Evolutionary conservation across 441 rosid species (phyloP), one percentile per base, ranked within the genome.

Genomic region (Codiaeum variegatum): DNA sequence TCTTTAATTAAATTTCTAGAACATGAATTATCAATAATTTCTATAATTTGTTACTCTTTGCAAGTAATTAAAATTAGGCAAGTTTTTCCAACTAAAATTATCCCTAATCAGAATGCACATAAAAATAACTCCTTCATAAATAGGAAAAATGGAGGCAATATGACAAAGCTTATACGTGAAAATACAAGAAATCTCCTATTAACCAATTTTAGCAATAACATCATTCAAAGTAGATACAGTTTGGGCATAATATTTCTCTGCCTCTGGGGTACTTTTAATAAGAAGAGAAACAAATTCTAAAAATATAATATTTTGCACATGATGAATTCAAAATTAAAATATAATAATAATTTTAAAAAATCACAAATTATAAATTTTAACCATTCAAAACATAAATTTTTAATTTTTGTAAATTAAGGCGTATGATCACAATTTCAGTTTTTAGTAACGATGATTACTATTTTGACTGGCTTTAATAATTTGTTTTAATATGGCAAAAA

Each of bases 121-220:
- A 34, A n/a, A 34, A n/a, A n/a, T 15, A 1, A 8, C 12, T 16
- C 24, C 23, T 66, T 47, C 23, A 46, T 24, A 3, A 19, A 47
- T 10, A 66, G 6, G 29, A 26, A 70, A 42, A 24, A 70, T 40
- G 42, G 0, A 59, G 18, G 7, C 36, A 34, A 70, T 70, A 67
- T 56, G 49, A 80, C 76, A 78, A 71, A 42, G 61, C 71, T 82
- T 74, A 75, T 74, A 75, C 66, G 77, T 42, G 58, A 77, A 72
- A 58, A 73, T 70, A 67, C 75, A 77, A 63, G 24, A 19, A 26
- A 26, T 19, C 19, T 66, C 62, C 29, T 7, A 61, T 85, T 83
- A 95, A 54, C 98, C 97, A 70, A 95, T 84, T 84, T 93, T 90
- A 72, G 97, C 83, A 80, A 95, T 88, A 78, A 95, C 96, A 80